Percentiles rank a stretch among this genome's conserved stretches.
phyloP scores from a whole-genome alignment of 495 filamentous ascomycete genomes.

The Xylaria sp. region DNA sequence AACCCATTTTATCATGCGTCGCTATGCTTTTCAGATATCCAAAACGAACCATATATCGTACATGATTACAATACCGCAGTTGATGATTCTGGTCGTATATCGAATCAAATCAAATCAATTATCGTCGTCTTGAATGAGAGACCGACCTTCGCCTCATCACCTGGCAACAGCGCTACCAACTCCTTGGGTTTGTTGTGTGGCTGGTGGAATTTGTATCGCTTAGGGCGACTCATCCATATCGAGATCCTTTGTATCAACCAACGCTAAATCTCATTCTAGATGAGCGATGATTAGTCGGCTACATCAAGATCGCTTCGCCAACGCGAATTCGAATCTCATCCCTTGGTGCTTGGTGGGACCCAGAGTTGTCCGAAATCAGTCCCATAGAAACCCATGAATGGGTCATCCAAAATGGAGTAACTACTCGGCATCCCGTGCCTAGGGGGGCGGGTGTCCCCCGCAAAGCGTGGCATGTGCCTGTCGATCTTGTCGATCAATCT shows the following conservation, averaged over 20 bases:
- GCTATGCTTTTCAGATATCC: conserved; percentile 22
- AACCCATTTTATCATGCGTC: conserved; percentile 24
- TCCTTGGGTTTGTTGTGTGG: neutral
- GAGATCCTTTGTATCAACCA: neutral
- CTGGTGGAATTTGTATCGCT: neutral
- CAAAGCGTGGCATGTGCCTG: conserved; percentile 2
- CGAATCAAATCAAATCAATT: conserved; percentile 11
- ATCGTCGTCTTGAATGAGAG: neutral
- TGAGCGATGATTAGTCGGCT: neutral
- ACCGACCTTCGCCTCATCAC: neutral
- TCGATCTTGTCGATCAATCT: conserved; percentile 18
- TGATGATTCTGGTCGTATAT: neutral
- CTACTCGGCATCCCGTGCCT: neutral
- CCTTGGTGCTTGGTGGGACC: neutral
- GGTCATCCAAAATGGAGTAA: neutral
- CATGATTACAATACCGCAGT: conserved; percentile 6
- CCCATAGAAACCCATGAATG: neutral
- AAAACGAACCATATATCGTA: conserved; percentile 6
- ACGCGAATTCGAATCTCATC: neutral
- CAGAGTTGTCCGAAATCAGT: neutral
- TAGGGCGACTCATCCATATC: neutral
- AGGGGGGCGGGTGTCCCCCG: neutral
- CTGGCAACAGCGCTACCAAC: neutral
- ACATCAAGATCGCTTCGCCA: neutral
- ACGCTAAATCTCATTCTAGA: neutral